Conservation (phyloP, 768 basidiomycete species). For the Heimioporus sp. region DNA sequence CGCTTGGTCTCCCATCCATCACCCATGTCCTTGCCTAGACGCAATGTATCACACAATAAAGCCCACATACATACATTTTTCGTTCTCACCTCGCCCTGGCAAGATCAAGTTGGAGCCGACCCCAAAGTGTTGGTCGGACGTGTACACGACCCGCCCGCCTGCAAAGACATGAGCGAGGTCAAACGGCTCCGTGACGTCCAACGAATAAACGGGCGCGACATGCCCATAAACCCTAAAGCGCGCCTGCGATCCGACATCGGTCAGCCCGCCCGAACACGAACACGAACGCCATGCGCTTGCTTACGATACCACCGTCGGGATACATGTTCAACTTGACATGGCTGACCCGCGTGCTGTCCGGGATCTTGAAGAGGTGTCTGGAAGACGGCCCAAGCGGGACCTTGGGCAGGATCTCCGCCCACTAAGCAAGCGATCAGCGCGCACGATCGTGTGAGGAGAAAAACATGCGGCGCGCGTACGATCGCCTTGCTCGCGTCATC, state of each 20-base stretch:
- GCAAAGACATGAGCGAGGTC: slow-evolving; percentile 91
- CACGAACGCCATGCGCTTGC: not conserved
- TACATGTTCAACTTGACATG: slow-evolving; percentile 93
- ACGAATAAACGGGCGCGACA: slow-evolving; percentile 64
- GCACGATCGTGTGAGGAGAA: not conserved
- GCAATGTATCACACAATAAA: not conserved
- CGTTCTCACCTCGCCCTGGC: slow-evolving; percentile 74
- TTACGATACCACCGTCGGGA: slow-evolving; percentile 95
- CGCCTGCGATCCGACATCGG: slow-evolving; percentile 47
- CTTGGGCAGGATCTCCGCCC: slow-evolving; percentile 77
- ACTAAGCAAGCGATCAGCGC: slow-evolving; percentile 41
- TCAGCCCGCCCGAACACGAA: not conserved
- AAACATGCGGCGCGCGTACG: slow-evolving; percentile 38
- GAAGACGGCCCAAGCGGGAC: slow-evolving; percentile 77
- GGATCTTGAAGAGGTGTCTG: slow-evolving; percentile 84
- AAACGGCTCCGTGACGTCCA: slow-evolving; percentile 47
- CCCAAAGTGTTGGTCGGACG: slow-evolving; percentile 95
- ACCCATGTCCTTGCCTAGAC: slow-evolving; percentile 81
- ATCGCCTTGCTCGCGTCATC: slow-evolving; percentile 42
- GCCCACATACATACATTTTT: too few species aligned
- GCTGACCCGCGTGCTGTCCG: slow-evolving; percentile 51
- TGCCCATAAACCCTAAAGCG: slow-evolving; percentile 90
- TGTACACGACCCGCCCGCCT: slow-evolving; percentile 79
- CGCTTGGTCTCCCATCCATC: slow-evolving; percentile 99
- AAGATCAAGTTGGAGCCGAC: slow-evolving; percentile 87